Evolutionary conservation across 116 monocot genomes (phyloP), one percentile per base, ranked within the genome.

Genomic region (Posidonia oceanica): DNA sequence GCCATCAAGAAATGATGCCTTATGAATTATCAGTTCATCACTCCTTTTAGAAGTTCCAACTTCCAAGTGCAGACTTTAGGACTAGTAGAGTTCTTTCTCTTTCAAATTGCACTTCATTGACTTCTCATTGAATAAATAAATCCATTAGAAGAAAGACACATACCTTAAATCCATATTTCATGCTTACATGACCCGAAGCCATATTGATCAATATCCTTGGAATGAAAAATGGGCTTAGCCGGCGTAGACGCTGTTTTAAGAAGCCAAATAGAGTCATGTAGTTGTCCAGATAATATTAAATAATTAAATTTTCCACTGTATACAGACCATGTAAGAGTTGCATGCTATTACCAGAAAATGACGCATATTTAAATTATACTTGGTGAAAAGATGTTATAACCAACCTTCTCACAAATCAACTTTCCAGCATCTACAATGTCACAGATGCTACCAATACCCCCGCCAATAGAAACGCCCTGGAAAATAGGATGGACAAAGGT

Each of bases 181-280:
- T 97, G 89, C 97, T 92, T 22, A 97, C 87, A 76, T 97, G 97
- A 37, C 97, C 97, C 15, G 97, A 85, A 68, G 97, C 92, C 97
- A 97, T 92, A 80, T 97, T 97, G 73, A 97, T 85, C 77, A 97
- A 72, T 80, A 97, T 97, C 53, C 85, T 78, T 37, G 97, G 92
- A 65, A 92, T 77, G 68, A 97, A 97, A 76, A 78, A 97, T 59
- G 97, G 92, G 68, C 97, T 92, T 48, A 97, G 85, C 41, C 86
- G 82, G 48, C 89, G 89, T 44, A 97, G 41, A 61, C 66, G 87
- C 92, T 97, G 85, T 78, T 61, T 59, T 63, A 64, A 75, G 70
- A 36, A 72, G 18, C 13, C 41, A 48, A 48, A 10, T 12, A 48
- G 1, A 66, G 20, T 66, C 44, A 66, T 18, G 40, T 7, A 41